These are phyloP conservation scores for Colletotrichum chrysophilum DNA, from an alignment of 2,329 filamentous ascomycete genomes.

Conservation along the genomic window DNA sequence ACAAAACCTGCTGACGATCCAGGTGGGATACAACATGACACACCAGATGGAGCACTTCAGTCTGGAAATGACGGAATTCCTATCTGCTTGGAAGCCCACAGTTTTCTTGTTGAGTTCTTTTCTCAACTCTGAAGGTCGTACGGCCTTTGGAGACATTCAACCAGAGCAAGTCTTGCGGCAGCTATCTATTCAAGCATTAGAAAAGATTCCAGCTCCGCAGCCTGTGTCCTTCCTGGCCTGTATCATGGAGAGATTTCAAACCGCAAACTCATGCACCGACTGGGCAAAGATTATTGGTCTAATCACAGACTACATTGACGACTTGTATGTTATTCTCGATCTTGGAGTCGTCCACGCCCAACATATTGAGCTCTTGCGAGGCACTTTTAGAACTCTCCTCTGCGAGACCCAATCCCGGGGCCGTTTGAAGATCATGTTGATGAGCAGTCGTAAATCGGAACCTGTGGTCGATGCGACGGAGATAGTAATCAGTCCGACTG, in stretches of 20 bases:
- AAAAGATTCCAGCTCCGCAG: background rate
- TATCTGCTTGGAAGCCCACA: too few relatives aligned
- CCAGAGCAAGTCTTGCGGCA: background rate
- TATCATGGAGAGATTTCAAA: background rate
- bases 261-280: background rate
- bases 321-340: background rate
- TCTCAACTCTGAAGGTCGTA: too few relatives aligned
- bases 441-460: too few relatives aligned
- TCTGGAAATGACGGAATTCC: too few relatives aligned
- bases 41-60: too few relatives aligned
- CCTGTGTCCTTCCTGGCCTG: background rate
- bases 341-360: background rate
- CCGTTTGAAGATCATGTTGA: background rate
- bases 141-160: background rate
- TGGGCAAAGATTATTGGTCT: background rate
- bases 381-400: background rate
- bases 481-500: background rate
- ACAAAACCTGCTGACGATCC: too few relatives aligned
- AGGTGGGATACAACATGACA: too few relatives aligned
- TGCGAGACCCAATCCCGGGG: background rate
- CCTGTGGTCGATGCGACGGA: accelerated
- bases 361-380: background rate
- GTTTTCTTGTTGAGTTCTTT: too few relatives aligned
- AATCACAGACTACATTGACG: accelerated
- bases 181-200: background rate